Conservation (phyloP, 73 alveolate species). For the Paraurostyla sp. region DNA sequence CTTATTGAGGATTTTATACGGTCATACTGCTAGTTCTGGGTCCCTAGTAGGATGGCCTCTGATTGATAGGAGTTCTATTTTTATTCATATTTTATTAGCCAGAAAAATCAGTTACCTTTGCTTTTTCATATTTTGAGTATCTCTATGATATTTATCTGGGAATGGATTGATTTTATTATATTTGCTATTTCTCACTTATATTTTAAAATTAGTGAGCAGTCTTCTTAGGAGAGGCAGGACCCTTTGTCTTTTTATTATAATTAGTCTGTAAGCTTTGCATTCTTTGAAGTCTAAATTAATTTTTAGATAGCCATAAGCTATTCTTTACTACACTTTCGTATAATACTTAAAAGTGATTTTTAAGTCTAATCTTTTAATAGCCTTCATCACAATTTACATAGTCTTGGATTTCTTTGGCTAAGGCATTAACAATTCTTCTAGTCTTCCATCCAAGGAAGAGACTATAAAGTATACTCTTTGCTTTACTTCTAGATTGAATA, state of each 20-base stretch:
- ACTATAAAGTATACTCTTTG: neutral
- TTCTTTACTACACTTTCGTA: slow-evolving; percentile 26
- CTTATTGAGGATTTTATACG: neutral
- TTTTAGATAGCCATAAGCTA: slow-evolving; percentile 19
- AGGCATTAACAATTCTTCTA: slow-evolving; percentile 25
- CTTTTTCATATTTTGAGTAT: neutral
- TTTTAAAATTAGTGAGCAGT: neutral
- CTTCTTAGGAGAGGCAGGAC: neutral
- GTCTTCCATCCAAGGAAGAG: slow-evolving; percentile 49
- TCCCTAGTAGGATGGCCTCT: too few relatives aligned
- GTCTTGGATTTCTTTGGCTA: slow-evolving; percentile 34
- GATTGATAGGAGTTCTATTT: neutral
- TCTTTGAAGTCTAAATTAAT: slow-evolving; percentile 10
- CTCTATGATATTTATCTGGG: neutral
- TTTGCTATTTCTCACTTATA: too few relatives aligned
- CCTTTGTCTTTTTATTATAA: neutral
- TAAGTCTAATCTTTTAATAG: slow-evolving; percentile 13
- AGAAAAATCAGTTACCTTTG: neutral
- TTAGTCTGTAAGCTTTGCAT: neutral
- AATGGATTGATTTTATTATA: neutral
- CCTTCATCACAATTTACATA: slow-evolving; percentile 37
- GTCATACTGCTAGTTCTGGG: too few relatives aligned
- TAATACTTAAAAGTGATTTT: slow-evolving; percentile 19
- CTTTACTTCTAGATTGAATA: neutral
- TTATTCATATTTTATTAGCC: neutral